phyloP scores from a whole-genome alignment of 2,329 filamentous ascomycete genomes.

The Hypoxylon rubiginosum region DNA sequence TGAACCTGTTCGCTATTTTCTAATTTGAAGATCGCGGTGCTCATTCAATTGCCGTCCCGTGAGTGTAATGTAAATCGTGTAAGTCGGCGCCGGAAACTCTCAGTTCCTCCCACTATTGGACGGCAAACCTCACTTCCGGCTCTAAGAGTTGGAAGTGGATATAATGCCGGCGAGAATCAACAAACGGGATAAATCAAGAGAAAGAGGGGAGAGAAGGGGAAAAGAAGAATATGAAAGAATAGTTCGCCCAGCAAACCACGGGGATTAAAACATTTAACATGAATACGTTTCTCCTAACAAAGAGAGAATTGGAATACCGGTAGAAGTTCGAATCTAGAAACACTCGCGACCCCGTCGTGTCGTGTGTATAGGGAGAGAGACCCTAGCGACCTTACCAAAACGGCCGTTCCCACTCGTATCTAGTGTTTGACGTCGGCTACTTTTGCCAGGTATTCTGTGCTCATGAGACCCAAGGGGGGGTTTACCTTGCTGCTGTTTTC shows the following conservation, averaged over 20 bases:
- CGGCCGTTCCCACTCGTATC: conserved; percentile 22
- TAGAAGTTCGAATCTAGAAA: conserved; percentile 30
- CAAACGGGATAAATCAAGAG: conserved; percentile 9
- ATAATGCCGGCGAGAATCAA: conserved; percentile 13
- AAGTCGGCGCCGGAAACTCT: conserved; percentile 12
- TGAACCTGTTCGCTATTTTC: conserved; percentile 4
- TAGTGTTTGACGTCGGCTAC: conserved; percentile 35
- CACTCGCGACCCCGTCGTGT: conserved; percentile 35
- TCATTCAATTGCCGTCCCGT: conserved; percentile 7
- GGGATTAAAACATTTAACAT: conserved; percentile 36
- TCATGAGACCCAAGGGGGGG: conserved; percentile 32
- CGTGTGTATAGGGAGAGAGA: not conserved
- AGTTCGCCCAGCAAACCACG: conserved; percentile 29
- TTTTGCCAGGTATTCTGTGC: conserved; percentile 21
- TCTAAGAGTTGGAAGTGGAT: conserved; percentile 23
- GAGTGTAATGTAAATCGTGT: conserved; percentile 24
- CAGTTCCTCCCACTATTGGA: conserved; percentile 30
- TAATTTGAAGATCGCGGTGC: not conserved
- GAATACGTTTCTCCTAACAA: conserved; percentile 18
- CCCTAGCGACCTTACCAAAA: conserved; percentile 23
- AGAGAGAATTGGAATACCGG: conserved; percentile 3
- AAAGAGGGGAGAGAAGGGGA: conserved; percentile 19
- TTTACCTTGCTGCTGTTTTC: conserved; percentile 36
- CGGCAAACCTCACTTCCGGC: conserved; percentile 39
- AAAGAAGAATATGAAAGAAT: conserved; percentile 11